Evolutionary conservation across 805 yeast species (phyloP), one percentile per base, ranked within the genome.

Genomic region (Ogataea glucozyma): DNA sequence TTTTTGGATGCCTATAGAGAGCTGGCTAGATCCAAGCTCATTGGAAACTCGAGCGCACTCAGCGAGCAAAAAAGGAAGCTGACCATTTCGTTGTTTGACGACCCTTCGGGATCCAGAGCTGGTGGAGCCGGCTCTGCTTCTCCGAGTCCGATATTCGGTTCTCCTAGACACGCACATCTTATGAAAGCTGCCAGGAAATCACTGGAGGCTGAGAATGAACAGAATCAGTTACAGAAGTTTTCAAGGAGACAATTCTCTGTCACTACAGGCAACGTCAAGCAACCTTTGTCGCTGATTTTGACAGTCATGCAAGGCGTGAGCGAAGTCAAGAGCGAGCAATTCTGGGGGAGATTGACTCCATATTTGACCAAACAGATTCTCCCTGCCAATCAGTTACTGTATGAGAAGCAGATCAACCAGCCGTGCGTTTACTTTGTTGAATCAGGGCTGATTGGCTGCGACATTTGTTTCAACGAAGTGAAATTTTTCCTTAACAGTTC

Each of bases 341-440:
- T 86, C 56, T 90, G 96, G 96, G 55, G 69, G 6, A 65, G 67
- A 23, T 54, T 88, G n/a, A 68, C 79, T 1, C 78, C 78, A 4
- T 83, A 68, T 51, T 79, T 89, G 51, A 60, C 64, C 11, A 71
- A 71, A 46, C 43, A 49, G 6, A 36, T 44, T 4, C 41, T 53
- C 27, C 45, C 50, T 17, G 41, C 48, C 3, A 49, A 53, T 8
- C 79, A 75, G 41, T 60, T 67, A 26, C 62, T 83, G 12, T 81
- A 71, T 61, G 73, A 77, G 56, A 67, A 75, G 5, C 51, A 67
- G 1, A 57, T 58, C 16, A 66, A 71, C 36, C 67, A 69, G 16
- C 79, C 87, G 1, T 66, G 79, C 4, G 72, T 78, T n/a, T 79
- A 80, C 47, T 78, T 71, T 70, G 46, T 63, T 71, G 53, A 74